phyloP scores from a whole-genome alignment of 2,329 filamentous ascomycete species.

The Ceratocystis alfenasii region DNA sequence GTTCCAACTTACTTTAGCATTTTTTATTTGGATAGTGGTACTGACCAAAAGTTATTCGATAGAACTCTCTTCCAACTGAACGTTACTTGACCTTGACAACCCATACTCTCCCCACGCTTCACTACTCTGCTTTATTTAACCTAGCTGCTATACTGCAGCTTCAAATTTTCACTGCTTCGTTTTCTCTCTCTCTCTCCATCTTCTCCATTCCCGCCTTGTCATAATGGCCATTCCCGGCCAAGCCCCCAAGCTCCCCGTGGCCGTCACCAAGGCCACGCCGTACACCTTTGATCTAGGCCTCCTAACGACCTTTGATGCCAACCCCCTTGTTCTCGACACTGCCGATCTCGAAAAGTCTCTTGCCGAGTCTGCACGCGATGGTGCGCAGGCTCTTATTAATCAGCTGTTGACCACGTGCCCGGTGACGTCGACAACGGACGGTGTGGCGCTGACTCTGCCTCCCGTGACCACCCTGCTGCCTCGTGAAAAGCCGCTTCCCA shows the following conservation, averaged over 20 bases:
- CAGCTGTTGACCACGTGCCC: slow-evolving; percentile 84
- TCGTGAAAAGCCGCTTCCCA: slow-evolving; percentile 82
- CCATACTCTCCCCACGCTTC: background rate
- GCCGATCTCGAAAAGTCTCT: slow-evolving; percentile 54
- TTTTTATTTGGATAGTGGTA: background rate
- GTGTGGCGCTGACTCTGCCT: slow-evolving; percentile 72
- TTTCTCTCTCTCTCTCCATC: background rate
- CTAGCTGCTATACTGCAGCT: background rate
- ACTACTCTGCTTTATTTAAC: background rate
- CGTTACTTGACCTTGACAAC: background rate
- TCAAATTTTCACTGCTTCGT: too few relatives aligned
- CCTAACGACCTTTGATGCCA: slow-evolving; percentile 75
- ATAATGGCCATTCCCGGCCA: slow-evolving; percentile 31
- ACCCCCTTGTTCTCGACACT: slow-evolving; percentile 54
- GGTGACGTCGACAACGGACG: slow-evolving; percentile 53
- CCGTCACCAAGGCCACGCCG: slow-evolving; percentile 69
- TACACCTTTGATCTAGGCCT: slow-evolving; percentile 90
- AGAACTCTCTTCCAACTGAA: background rate
- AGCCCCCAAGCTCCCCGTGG: slow-evolving; percentile 45
- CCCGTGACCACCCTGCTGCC: slow-evolving; percentile 58
- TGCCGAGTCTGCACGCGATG: slow-evolving; percentile 66
- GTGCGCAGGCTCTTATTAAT: slow-evolving; percentile 84
- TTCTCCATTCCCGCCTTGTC: background rate
- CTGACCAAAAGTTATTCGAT: background rate
- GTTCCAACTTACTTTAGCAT: background rate